Base-by-base conservation (phyloP, 345 rosid genomes). In the Hirschfeldia incana region DNA sequence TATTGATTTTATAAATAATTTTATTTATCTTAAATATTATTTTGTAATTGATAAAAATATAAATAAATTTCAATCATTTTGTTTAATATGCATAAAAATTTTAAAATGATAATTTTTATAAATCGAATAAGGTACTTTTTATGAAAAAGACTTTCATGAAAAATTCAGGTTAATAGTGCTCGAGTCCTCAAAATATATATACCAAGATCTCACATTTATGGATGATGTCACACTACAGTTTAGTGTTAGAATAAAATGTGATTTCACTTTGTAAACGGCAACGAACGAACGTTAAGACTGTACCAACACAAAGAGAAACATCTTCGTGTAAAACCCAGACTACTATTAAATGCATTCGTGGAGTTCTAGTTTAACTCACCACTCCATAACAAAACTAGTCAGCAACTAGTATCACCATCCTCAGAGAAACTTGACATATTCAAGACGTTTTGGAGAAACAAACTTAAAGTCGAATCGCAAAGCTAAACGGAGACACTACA, bases 401-500 rank as follows among this genome's bases (percentile, higher is more conserved):
- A 76, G 42, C 27, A 30, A 67, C 44, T 5, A 15, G 33, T 0
- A 27, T 37, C 30, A 3, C 65, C 28, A 27, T 44, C 46, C 13
- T 21, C 21, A 29, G 60, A 59, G 13, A 49, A 4, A 44, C 51
- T 11, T 44, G 5, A 13, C 51, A 44, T 6, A 57, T 55, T 28
- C 57, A 49, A n/a, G 17, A 49, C 12, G 39, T 21, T 34, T 36
- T 27, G 2, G 26, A 42, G 67, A 76, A 44, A 59, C 49, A 17
- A 37, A 17, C 26, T 4, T 6, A 21, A 21, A 33, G 75, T 69
- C 28, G 39, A 9, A 70, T 13, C 57, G 30, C 36, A 32, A 63
- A 62, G 70, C 76, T 55, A 65, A 60, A 67, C 32, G 57, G 39
- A 36, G 28, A 55, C n/a, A 27, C 75, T 63, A 53, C 65, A 1